phyloP scores from a whole-genome alignment of 805 yeast species.

The Kazachstania africana region DNA sequence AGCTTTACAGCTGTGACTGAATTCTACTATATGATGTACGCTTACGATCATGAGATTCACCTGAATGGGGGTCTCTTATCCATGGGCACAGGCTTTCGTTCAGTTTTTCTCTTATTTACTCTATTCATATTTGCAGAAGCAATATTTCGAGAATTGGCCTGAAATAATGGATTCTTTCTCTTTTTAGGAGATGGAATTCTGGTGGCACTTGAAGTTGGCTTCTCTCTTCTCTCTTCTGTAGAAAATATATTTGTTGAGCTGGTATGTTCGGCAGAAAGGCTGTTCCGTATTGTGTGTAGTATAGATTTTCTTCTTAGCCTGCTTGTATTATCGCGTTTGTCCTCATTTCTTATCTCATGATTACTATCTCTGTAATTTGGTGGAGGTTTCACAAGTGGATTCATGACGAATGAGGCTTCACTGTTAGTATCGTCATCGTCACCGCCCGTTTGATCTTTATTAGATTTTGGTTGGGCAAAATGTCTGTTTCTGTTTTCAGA shows the following conservation, averaged over 20 bases:
- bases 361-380: background rate
- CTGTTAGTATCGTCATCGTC: slow-evolving; percentile 22
- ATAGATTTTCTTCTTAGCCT: slow-evolving; percentile 24
- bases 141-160: too few relatives aligned
- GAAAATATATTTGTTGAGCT: too few relatives aligned
- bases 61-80: slow-evolving; percentile 12
- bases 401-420: slow-evolving; percentile 25
- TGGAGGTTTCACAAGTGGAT: slow-evolving; percentile 20
- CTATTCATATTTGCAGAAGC: slow-evolving; percentile 1
- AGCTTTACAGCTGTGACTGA: too few relatives aligned
- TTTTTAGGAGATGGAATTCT: background rate
- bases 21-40: too few relatives aligned
- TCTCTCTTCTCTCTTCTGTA: too few relatives aligned
- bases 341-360: background rate
- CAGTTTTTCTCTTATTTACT: slow-evolving; percentile 1
- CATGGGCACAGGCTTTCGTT: slow-evolving; percentile 2
- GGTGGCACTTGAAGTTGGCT: too few relatives aligned
- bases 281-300: slow-evolving; percentile 23
- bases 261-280: slow-evolving; percentile 9
- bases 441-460: background rate
- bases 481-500: background rate
- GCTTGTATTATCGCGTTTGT: slow-evolving; percentile 3
- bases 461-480: background rate
- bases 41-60: too few relatives aligned
- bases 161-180: too few relatives aligned